A percentile compares a stretch with the other conserved stretches of the same genome.
These are phyloP conservation scores for Ceratocystiopsis minuta DNA, from an alignment of 2,329 filamentous ascomycete species.

Conservation along the genomic window DNA sequence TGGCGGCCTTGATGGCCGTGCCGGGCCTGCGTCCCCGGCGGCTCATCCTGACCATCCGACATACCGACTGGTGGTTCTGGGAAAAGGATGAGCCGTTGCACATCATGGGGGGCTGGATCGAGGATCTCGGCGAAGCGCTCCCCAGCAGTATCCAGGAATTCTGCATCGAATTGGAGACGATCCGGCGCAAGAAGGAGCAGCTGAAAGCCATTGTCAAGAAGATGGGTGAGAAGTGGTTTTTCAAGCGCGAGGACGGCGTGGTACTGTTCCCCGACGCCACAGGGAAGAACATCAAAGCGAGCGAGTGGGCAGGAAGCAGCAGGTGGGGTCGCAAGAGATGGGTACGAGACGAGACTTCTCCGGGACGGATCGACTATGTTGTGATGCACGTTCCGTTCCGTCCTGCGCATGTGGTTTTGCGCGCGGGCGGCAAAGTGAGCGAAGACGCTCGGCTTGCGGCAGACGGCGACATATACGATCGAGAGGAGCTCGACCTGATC, in stretches of 20 bases:
- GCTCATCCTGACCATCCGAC: constrained; percentile 27
- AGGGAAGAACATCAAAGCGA: constrained; percentile 12
- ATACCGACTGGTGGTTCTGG: constrained; percentile 31
- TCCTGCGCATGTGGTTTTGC: no score
- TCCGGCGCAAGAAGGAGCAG: constrained; percentile 25
- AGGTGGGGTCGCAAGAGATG: constrained; percentile 21
- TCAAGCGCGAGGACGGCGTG: constrained; percentile 16
- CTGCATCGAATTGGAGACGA: constrained; percentile 27
- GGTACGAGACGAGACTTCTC: constrained; percentile 23
- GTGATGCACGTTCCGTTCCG: no score
- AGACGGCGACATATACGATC: no score
- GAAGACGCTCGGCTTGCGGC: no score
- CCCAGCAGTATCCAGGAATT: constrained; percentile 20
- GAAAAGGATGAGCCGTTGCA: constrained; percentile 18
- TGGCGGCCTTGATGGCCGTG: constrained; percentile 14
- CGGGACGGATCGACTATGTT: constrained; percentile 18
- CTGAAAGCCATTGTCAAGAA: constrained; percentile 24
- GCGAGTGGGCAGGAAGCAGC: constrained; percentile 27
- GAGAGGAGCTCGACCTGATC: no score
- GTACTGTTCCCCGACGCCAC: constrained; percentile 15
- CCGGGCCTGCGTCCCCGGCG: constrained; percentile 16
- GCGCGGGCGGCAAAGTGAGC: no score
- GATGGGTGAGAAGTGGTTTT: constrained; percentile 18
- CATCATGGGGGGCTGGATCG: constrained; percentile 21
- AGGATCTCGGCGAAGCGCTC: constrained; percentile 10